Percentiles rank a stretch among this genome's conserved stretches.
Conservation (phyloP, 106 monocot genomes). For the Apostasia shenzhenica region DNA sequence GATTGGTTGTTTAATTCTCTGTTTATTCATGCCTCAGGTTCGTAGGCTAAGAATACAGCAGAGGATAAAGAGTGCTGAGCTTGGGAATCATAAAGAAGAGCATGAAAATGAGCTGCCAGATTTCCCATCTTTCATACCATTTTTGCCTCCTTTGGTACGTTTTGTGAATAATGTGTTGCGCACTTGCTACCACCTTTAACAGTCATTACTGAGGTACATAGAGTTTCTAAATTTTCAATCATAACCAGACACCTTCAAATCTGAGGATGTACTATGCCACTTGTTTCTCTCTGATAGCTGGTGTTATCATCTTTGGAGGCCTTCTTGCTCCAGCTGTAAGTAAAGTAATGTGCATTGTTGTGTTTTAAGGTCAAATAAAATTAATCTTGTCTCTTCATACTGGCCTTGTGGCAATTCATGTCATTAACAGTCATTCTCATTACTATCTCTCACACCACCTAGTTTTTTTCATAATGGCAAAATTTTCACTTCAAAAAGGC, state of each 20-base stretch:
- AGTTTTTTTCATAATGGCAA: too few relatives aligned
- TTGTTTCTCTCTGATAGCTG: conserved; percentile 79
- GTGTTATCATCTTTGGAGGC: conserved; percentile 75
- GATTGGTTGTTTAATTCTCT: background rate
- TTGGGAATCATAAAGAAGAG: conserved; percentile 68
- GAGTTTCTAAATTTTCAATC: conserved; percentile 12
- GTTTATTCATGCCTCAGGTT: conserved; percentile 35
- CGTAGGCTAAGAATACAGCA: conserved; percentile 97
- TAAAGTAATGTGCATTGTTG: background rate
- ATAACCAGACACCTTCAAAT: conserved; percentile 83
- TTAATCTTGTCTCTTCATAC: too few relatives aligned
- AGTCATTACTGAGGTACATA: background rate
- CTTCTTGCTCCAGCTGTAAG: conserved; percentile 80
- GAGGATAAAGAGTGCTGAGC: conserved; percentile 87
- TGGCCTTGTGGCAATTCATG: too few relatives aligned
- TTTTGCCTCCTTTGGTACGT: conserved; percentile 87
- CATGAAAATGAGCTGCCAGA: conserved; percentile 91
- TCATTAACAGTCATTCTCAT: too few relatives aligned
- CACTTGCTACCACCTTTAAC: background rate
- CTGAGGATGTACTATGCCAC: conserved; percentile 79
- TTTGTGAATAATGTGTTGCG: conserved; percentile 1
- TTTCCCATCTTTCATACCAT: conserved; percentile 98
- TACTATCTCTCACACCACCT: too few relatives aligned
- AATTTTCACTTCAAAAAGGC: too few relatives aligned
- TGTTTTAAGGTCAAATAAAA: too few relatives aligned